These are phyloP conservation scores for Ophiobolus disseminans DNA, from an alignment of 2,329 filamentous ascomycete species.

Conservation along the genomic window DNA sequence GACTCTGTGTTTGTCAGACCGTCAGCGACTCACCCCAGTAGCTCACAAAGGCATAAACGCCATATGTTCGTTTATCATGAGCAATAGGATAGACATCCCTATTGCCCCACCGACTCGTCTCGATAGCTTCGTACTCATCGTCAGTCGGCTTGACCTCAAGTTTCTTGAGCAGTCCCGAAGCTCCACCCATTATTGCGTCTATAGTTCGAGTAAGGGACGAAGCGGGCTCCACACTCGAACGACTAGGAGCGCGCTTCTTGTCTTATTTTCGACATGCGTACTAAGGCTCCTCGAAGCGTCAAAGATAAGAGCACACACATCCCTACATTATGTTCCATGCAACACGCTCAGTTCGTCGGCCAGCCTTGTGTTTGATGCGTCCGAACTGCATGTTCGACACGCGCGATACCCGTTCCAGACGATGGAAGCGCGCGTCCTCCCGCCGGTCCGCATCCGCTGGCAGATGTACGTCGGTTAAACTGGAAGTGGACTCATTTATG, in stretches of 20 bases:
- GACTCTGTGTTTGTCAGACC: neutral
- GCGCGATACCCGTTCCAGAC: neutral
- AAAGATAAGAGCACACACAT: neutral
- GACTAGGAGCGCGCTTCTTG: neutral
- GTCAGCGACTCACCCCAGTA: slow-evolving; percentile 15
- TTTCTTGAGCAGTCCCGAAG: slow-evolving; percentile 10
- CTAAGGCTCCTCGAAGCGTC: neutral
- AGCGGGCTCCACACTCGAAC: neutral
- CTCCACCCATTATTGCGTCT: slow-evolving; percentile 2
- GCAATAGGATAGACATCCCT: slow-evolving; percentile 24
- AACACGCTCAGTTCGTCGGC: too few species aligned
- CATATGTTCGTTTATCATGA: slow-evolving; percentile 21
- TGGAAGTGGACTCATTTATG: neutral
- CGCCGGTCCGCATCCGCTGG: neutral
- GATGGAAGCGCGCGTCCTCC: neutral
- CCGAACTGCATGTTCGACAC: neutral
- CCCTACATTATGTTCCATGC: too few species aligned
- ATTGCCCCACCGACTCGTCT: slow-evolving; percentile 24
- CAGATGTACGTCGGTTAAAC: neutral
- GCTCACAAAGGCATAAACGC: slow-evolving; percentile 16
- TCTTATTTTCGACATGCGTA: neutral
- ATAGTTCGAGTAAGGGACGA: neutral
- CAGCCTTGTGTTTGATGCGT: too few species aligned
- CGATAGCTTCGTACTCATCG: slow-evolving; percentile 21
- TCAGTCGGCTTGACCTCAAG: slow-evolving; percentile 21